These are phyloP conservation scores for Diaporthe sp. DNA, from an alignment of 2,329 filamentous ascomycete species.

Conservation along the genomic window DNA sequence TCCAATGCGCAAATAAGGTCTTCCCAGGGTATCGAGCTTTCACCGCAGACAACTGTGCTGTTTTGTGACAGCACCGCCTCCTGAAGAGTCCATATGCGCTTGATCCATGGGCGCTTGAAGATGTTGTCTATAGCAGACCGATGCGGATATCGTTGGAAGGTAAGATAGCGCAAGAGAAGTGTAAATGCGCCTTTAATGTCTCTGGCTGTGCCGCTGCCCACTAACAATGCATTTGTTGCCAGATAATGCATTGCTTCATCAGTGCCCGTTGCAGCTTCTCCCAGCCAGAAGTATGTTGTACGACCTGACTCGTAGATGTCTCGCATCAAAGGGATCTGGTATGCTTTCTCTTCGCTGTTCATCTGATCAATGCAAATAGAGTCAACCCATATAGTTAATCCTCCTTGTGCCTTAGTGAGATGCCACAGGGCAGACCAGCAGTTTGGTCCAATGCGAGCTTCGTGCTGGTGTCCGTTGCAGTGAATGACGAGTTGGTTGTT, in stretches of 20 bases:
- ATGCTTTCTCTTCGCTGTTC: not conserved
- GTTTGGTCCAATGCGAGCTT: not conserved
- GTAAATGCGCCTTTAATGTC: not conserved
- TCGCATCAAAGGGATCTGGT: not conserved
- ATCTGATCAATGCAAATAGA: not conserved
- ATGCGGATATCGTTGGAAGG: not conserved
- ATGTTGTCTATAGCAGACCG: not conserved
- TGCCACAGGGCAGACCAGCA: not conserved
- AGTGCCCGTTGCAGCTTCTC: not conserved
- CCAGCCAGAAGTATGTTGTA: not conserved
- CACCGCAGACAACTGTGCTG: not conserved
- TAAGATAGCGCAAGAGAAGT: not conserved
- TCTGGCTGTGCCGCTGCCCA: fast-evolving
- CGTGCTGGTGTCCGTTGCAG: not conserved
- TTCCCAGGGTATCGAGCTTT: not conserved
- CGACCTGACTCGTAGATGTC: not conserved
- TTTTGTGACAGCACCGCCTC: not conserved
- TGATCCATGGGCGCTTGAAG: not conserved
- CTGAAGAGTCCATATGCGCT: not conserved
- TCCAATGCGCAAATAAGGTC: not conserved
- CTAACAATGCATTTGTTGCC: not conserved
- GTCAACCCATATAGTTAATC: not conserved
- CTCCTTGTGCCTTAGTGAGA: not conserved
- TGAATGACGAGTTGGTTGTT: not conserved
- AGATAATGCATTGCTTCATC: not conserved